Conservation (phyloP, 441 rosid genomes). For the Cnidoscolus chayamansa region DNA sequence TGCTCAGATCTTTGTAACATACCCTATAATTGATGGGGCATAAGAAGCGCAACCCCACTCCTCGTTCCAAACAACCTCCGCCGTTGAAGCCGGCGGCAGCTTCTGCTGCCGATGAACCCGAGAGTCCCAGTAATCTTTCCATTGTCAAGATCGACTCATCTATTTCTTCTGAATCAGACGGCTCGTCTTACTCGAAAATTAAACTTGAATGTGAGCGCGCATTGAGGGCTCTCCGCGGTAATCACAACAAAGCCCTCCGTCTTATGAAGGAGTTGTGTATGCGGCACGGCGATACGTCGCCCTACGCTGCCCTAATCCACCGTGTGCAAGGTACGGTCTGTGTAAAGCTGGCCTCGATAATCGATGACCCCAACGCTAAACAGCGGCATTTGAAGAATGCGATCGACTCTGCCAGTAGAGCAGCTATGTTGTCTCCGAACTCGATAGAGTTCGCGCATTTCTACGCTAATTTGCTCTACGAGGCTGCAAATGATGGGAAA, state of each 20-base stretch:
- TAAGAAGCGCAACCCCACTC: constrained; percentile 55
- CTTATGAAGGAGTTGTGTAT: constrained; percentile 70
- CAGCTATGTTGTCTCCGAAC: constrained; percentile 67
- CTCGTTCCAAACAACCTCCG: constrained; percentile 52
- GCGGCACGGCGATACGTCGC: constrained; percentile 46
- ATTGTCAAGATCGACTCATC: constrained; percentile 33
- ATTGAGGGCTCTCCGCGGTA: constrained; percentile 70
- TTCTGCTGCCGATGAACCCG: constrained; percentile 28
- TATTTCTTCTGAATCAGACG: constrained; percentile 26
- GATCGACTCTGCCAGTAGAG: constrained; percentile 63
- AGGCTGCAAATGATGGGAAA: constrained; percentile 67
- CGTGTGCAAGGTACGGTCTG: constrained; percentile 87
- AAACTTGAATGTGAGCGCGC: constrained; percentile 88
- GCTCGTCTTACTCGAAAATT: constrained; percentile 39
- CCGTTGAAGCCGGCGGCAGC: constrained; percentile 19
- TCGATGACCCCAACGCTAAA: constrained; percentile 66
- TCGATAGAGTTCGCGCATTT: constrained; percentile 82
- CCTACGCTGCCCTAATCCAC: constrained; percentile 51
- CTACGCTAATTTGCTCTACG: constrained; percentile 74
- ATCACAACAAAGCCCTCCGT: constrained; percentile 77
- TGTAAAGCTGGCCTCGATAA: constrained; percentile 70
- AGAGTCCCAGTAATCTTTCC: constrained; percentile 11
- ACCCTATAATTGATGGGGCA: constrained; percentile 58
- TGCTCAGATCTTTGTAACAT: constrained; percentile 25
- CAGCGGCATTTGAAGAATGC: constrained; percentile 64